phyloP scores from a whole-genome alignment of 495 filamentous ascomycete species.

The Xylaria curta region DNA sequence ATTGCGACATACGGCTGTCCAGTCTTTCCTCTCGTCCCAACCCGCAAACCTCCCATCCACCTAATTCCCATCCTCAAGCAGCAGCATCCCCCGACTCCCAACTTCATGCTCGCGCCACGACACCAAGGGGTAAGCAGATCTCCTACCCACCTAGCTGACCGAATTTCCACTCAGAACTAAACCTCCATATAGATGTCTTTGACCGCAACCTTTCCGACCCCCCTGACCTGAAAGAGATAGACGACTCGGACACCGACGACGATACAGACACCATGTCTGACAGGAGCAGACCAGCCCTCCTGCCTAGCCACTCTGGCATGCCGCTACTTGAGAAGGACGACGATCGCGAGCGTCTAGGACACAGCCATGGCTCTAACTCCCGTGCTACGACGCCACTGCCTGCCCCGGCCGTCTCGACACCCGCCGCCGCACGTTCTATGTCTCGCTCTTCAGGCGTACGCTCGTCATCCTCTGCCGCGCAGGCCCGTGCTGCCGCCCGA shows the following conservation, averaged over 20 bases:
- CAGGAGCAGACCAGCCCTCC: slow-evolving; percentile 45
- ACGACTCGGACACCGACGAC: slow-evolving; percentile 33
- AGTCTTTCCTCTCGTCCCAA: slow-evolving; percentile 9
- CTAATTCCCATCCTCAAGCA: not conserved
- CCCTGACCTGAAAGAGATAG: slow-evolving; percentile 7
- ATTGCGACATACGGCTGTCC: slow-evolving; percentile 11
- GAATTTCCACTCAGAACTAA: not conserved
- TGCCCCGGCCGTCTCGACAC: slow-evolving; percentile 30
- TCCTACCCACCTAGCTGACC: not conserved
- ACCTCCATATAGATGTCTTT: slow-evolving; percentile 5
- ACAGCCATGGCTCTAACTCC: slow-evolving; percentile 41
- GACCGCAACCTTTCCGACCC: not conserved
- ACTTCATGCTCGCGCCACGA: slow-evolving; percentile 13
- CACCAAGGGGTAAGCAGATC: slow-evolving; percentile 11
- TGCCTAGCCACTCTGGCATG: slow-evolving; percentile 57
- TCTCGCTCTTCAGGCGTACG: slow-evolving; percentile 62
- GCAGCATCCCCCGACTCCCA: not conserved
- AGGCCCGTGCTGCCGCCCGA: slow-evolving; percentile 65
- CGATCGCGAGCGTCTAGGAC: slow-evolving; percentile 55
- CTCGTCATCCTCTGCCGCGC: slow-evolving; percentile 62
- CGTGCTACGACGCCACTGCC: slow-evolving; percentile 20
- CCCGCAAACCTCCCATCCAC: not conserved
- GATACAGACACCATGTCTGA: slow-evolving; percentile 41
- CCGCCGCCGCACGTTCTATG: slow-evolving; percentile 37
- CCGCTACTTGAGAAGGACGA: slow-evolving; percentile 58